These are phyloP conservation scores for Ophiostoma angusticollis DNA, from an alignment of 2,329 filamentous ascomycete species.

Conservation along the genomic window DNA sequence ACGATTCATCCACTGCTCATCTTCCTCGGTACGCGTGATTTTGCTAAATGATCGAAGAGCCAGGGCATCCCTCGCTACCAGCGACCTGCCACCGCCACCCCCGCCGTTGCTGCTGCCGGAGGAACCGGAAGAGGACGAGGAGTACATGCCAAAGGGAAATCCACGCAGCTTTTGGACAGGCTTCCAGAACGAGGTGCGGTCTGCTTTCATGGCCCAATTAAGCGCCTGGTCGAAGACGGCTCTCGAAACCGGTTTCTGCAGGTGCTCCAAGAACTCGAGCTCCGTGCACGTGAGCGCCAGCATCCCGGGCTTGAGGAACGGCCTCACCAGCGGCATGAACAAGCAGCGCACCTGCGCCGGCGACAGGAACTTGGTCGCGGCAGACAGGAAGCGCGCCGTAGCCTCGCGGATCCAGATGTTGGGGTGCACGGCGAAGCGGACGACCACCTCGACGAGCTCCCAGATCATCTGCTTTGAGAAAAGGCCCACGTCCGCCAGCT, in stretches of 20 bases:
- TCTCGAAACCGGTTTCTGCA: conserved; percentile 71
- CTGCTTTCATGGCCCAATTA: conserved; percentile 70
- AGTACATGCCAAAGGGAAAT: conserved; percentile 51
- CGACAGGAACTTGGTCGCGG: conserved; percentile 62
- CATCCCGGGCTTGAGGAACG: conserved; percentile 66
- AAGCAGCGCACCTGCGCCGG: conserved; percentile 74
- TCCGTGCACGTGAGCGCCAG: conserved; percentile 46
- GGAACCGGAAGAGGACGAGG: conserved; percentile 15
- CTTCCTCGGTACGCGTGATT: conserved; percentile 71
- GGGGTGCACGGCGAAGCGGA: conserved; percentile 81
- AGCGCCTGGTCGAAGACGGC: conserved; percentile 74
- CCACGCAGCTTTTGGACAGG: conserved; percentile 53
- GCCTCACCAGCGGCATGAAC: conserved; percentile 63
- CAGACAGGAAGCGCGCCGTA: conserved; percentile 68
- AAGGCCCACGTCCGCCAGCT: conserved; percentile 77
- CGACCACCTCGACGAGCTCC: conserved; percentile 75
- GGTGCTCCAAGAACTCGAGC: conserved; percentile 59
- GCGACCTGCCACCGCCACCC: neutral
- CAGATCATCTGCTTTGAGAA: conserved; percentile 74
- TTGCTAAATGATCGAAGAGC: conserved; percentile 47
- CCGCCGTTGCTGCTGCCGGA: conserved; percentile 23
- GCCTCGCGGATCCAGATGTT: conserved; percentile 93
- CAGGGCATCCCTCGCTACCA: conserved; percentile 29
- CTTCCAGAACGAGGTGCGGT: conserved; percentile 81
- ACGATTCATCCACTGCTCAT: conserved; percentile 83